phyloP scores from a whole-genome alignment of 2,329 filamentous ascomycete species.

The Ceratocystis cubensis region DNA sequence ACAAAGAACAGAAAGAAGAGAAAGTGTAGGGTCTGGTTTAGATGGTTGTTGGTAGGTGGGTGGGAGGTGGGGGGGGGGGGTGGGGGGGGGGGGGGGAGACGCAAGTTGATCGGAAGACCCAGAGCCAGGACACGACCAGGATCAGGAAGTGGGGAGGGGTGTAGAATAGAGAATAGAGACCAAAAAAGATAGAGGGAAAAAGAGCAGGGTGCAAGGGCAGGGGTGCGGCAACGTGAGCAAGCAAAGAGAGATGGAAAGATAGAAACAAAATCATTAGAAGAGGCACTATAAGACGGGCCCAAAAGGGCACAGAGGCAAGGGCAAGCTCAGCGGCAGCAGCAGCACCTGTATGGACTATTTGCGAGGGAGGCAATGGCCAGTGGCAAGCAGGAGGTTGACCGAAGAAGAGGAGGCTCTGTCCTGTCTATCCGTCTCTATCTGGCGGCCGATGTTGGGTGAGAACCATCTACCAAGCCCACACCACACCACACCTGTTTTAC shows the following conservation, averaged over 20 bases:
- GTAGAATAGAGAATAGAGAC: background rate
- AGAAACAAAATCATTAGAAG: background rate
- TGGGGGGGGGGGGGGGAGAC: too few species aligned
- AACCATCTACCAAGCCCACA: too few species aligned
- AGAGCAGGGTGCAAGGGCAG: background rate
- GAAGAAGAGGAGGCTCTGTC: background rate
- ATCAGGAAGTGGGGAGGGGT: background rate
- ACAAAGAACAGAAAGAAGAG: too few species aligned
- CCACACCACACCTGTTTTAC: too few species aligned
- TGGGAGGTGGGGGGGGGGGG: too few species aligned
- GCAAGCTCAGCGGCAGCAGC: background rate
- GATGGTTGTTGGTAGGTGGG: too few species aligned
- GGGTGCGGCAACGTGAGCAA: background rate
- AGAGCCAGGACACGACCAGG: background rate
- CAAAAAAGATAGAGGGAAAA: background rate
- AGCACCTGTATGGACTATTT: background rate
- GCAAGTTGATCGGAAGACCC: background rate
- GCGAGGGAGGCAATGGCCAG: background rate
- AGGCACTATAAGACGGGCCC: background rate
- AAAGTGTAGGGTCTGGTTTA: too few species aligned
- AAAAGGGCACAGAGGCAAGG: background rate
- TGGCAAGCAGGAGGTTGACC: background rate
- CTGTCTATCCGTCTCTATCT: too few species aligned
- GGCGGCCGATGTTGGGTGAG: too few species aligned
- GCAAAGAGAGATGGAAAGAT: background rate